Conservation (phyloP, 139 green algal species). For the Ulvella scutata region DNA sequence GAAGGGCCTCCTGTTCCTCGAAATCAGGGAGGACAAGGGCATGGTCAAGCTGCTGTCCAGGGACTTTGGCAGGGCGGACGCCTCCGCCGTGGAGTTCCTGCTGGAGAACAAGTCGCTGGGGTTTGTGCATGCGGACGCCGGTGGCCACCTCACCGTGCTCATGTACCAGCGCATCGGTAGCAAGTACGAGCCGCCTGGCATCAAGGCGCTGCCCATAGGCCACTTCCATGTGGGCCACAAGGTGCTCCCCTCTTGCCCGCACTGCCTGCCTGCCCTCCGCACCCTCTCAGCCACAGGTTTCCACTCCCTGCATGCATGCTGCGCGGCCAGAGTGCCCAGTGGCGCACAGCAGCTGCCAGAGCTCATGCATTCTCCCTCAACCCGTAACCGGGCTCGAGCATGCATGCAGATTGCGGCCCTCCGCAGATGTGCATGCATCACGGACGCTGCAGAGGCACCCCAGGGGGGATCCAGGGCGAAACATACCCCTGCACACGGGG, state of each 20-base stretch:
- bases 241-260: background rate
- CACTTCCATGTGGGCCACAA: background rate
- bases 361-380: no score
- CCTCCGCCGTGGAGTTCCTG: background rate
- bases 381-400: background rate
- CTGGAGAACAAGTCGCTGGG: background rate
- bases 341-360: no score
- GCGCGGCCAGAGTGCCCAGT: background rate
- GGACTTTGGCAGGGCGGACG: background rate
- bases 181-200: background rate
- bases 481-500: background rate
- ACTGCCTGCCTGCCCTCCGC: background rate
- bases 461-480: background rate
- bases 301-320: background rate
- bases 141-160: background rate
- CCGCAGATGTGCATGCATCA: background rate
- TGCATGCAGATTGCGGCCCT: background rate
- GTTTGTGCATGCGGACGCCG: background rate
- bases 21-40: slow-evolving; percentile 31
- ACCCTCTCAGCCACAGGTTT: background rate
- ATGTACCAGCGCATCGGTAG: background rate
- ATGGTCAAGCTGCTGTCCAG: background rate
- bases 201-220: background rate
- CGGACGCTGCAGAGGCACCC: background rate
- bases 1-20: slow-evolving; percentile 56